Evolutionary conservation across 352 stramenopile genomes (phyloP).

Genomic region (Globisporangium mamillatum): DNA sequence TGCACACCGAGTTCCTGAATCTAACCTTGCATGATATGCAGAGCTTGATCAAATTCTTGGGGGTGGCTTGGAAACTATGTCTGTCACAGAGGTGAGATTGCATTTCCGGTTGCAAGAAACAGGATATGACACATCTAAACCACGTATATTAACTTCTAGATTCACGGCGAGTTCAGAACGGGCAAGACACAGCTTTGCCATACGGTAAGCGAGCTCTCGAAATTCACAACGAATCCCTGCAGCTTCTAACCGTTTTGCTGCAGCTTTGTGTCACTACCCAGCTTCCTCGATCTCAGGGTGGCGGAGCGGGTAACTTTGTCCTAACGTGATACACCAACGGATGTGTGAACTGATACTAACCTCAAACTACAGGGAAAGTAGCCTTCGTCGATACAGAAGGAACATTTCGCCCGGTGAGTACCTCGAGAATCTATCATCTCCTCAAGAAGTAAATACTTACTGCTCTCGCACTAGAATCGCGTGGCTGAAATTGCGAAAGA

Average conservation of each 20-base stretch:
- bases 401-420: conserved; percentile 83
- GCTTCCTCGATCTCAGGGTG: conserved; percentile 78
- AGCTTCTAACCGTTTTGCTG: not conserved
- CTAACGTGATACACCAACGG: conserved; percentile 3
- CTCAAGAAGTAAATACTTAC: conserved; percentile 1
- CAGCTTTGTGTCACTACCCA: conserved; percentile 82
- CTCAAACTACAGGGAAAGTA: conserved; percentile 63
- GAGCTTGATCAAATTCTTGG: conserved; percentile 86
- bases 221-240: not conserved
- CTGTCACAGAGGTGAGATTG: conserved; percentile 82
- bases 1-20: conserved; percentile 15
- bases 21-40: conserved; percentile 16
- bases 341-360: not conserved
- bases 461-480: conserved; percentile 43
- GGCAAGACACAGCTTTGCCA: conserved; percentile 95
- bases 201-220: conserved; percentile 45
- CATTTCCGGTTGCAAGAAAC: not conserved
- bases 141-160: conserved; percentile 26
- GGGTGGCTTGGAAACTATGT: conserved; percentile 88
- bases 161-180: conserved; percentile 92
- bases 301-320: conserved; percentile 56
- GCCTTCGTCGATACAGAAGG: conserved; percentile 91
- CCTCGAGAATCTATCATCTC: not conserved
- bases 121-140: no score
- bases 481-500: conserved; percentile 83